These are phyloP conservation scores for Saccharomyces hybrid DNA, from an alignment of 1,139 yeast genomes.

Conservation along the genomic window DNA sequence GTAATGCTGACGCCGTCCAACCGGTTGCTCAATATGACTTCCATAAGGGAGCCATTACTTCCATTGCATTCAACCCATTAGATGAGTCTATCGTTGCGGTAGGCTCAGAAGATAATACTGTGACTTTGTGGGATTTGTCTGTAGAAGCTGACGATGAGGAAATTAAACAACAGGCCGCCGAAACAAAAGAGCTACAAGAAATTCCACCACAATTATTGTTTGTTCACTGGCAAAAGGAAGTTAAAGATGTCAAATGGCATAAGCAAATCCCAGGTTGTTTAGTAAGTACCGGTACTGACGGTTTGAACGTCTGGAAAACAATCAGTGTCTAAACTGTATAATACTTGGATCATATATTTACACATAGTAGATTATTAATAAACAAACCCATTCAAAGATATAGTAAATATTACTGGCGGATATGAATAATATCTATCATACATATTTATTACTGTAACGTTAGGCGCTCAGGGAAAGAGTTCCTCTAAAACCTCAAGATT, in stretches of 20 bases:
- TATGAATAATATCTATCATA: not conserved
- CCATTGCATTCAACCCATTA: constrained; percentile 87
- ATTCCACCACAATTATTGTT: constrained; percentile 94
- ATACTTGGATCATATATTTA: not conserved
- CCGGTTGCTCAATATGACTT: constrained; percentile 92
- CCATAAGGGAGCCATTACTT: constrained; percentile 89
- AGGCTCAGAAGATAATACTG: constrained; percentile 93
- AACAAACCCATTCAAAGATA: not conserved
- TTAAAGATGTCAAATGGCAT: constrained; percentile 97
- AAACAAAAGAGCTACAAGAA: constrained; percentile 70
- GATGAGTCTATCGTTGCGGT: constrained; percentile 96
- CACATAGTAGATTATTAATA: not conserved
- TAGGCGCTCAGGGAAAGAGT: constrained; percentile 6
- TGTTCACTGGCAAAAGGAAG: constrained; percentile 97
- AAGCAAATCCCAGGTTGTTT: constrained; percentile 92
- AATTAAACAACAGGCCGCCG: constrained; percentile 62
- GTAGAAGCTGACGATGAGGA: constrained; percentile 97
- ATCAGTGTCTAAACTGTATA: constrained; percentile 58
- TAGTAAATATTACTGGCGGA: not conserved
- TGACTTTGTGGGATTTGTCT: constrained; percentile 93
- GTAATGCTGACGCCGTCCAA: constrained; percentile 42
- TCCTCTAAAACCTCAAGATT: constrained; percentile 16
- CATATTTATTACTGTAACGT: not conserved
- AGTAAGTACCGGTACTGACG: constrained; percentile 93
- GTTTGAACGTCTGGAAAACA: constrained; percentile 91